Evolutionary conservation across 2,329 filamentous ascomycete genomes (phyloP).

Genomic region (Ophiostoma sp.): DNA sequence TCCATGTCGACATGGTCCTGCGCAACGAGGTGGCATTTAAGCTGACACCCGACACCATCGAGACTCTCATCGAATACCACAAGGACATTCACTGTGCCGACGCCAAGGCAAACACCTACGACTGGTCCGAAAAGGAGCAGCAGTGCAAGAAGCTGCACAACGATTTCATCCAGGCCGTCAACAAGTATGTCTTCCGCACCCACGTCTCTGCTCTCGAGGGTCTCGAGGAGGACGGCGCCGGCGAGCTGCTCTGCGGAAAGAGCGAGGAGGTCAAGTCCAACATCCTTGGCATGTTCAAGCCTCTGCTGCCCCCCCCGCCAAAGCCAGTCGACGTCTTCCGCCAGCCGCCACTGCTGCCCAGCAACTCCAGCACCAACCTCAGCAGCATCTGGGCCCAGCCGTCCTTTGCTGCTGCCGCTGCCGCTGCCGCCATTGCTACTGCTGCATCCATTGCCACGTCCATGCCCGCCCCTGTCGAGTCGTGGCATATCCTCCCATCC

Average conservation of each 20-base stretch:
- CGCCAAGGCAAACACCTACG: conserved; percentile 79
- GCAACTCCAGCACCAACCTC: conserved; percentile 62
- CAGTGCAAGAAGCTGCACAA: conserved; percentile 97
- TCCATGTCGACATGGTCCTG: conserved; percentile 98
- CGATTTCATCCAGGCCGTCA: conserved; percentile 91
- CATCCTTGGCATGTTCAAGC: conserved; percentile 79
- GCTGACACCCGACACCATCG: conserved; percentile 90
- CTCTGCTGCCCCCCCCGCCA: conserved; percentile 79
- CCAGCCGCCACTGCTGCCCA: conserved; percentile 78
- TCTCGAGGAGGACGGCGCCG: conserved; percentile 90
- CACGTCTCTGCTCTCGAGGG: conserved; percentile 86
- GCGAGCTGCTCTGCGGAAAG: conserved; percentile 85
- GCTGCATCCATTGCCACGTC: conserved; percentile 23
- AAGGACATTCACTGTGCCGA: conserved; percentile 92
- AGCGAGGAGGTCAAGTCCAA: conserved; percentile 88
- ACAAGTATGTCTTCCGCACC: conserved; percentile 93
- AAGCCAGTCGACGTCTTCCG: conserved; percentile 85
- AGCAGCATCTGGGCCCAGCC: conserved; percentile 75
- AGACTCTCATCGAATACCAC: conserved; percentile 89
- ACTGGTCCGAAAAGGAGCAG: conserved; percentile 94
- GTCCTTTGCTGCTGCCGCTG: conserved; percentile 43
- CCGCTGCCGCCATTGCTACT: conserved; percentile 39
- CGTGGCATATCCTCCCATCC: conserved; percentile 87
- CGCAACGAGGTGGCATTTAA: conserved; percentile 98
- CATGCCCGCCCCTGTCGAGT: conserved; percentile 60